Base-by-base conservation (phyloP, 805 yeast genomes). In the Myxozyma lipomycoides region DNA sequence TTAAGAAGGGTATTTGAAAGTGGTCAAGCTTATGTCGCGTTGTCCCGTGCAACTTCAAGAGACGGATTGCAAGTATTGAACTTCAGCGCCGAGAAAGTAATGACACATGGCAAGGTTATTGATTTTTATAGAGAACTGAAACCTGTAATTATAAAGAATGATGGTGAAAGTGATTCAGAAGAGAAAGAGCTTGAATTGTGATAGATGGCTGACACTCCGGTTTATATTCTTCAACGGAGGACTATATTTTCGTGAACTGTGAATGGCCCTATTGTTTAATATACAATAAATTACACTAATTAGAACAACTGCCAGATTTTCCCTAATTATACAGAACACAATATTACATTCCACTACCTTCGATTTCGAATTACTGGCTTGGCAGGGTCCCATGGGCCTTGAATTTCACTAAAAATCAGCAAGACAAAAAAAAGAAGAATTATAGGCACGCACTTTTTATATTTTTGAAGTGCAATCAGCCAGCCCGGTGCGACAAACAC, bases 11-110 rank as follows among this genome's bases (percentile, higher is more conserved):
- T 85, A 1, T 91, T 91, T 67, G 98, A 90, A 64, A 82, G 79
- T 46, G 98, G 98, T 0, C 98, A 93, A 66, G 95, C 95, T 0
- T 93, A 93, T 64, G 98, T 93, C 26, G 98, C 98, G 0, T 70
- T 93, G 28, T 86, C 96, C 10, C 78, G 98, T 67, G 98, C 97
- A 1, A 84, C 83, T 1, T 77, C 84, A 21, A 75, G 95, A 61
- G 80, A 81, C 2, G 96, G 96, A 0, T 72, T 93, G 24, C 96
- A 88, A 61, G 86, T 93, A 1, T 67, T 79, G 47, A 83, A 87
- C 60, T 93, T 93, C 65, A 73, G 79, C 48, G 76, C 75, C 30
- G 62, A 65, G 1, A 82, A 78, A 62, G 86, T 93, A 15, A 73
- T 68, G 62, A 85, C 91, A 0, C 87, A 89, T 67, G 73, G 74